Evolutionary conservation across 2,329 filamentous ascomycete species (phyloP).

Genomic region (Talaromyces marneffei): DNA sequence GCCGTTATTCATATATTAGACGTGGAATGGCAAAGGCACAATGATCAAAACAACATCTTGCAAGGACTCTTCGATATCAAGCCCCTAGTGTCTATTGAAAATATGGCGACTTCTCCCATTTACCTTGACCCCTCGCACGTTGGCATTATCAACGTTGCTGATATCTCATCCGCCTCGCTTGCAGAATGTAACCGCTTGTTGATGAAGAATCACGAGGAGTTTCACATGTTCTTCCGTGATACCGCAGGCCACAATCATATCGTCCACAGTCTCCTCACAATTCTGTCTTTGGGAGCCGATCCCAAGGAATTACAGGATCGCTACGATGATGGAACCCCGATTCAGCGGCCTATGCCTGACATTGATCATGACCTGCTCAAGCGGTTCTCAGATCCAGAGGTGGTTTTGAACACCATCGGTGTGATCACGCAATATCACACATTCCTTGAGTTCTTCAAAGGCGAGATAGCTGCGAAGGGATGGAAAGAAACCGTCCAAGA

Average conservation of each 20-base stretch:
- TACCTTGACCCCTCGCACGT: not conserved
- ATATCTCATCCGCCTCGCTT: not conserved
- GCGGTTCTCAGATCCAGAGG: slow-evolving; percentile 19
- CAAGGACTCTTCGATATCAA: not conserved
- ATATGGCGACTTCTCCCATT: not conserved
- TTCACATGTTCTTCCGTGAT: slow-evolving; percentile 30
- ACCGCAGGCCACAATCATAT: slow-evolving; percentile 25
- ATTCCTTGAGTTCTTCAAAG: slow-evolving; percentile 66
- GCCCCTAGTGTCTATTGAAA: not conserved
- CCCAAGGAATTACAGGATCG: slow-evolving; percentile 21
- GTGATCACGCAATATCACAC: slow-evolving; percentile 52
- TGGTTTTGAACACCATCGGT: not conserved
- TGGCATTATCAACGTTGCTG: not conserved
- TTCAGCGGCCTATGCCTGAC: slow-evolving; percentile 23
- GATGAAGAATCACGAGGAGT: slow-evolving; percentile 25
- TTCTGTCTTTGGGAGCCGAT: slow-evolving; percentile 24
- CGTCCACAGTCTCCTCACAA: slow-evolving; percentile 26
- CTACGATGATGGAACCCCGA: slow-evolving; percentile 23
- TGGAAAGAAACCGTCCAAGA: slow-evolving; percentile 56
- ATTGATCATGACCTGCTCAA: slow-evolving; percentile 20
- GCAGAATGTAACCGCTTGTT: not conserved
- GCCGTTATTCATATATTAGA: not conserved
- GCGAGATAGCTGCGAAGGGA: slow-evolving; percentile 55
- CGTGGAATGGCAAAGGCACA: not conserved
- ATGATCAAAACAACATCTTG: not conserved